Evolutionary conservation across 2,329 filamentous ascomycete genomes (phyloP).

Genomic region (Aplosporella prunicola): DNA sequence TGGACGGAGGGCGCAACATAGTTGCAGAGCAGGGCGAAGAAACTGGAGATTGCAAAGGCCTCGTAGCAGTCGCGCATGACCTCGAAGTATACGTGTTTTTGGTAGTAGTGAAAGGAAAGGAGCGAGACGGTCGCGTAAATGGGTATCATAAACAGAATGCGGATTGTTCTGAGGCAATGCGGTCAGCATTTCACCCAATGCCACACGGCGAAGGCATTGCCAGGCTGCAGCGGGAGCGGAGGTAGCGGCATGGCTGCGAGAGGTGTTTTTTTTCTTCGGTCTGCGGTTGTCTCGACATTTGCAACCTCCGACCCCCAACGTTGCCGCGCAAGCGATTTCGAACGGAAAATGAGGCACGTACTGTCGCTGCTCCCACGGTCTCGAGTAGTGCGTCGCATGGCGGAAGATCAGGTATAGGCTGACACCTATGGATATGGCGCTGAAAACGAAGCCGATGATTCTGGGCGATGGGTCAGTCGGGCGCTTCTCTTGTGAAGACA

Average conservation of each 20-base stretch:
- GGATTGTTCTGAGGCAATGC: conserved; percentile 56
- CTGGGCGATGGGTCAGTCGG: no score
- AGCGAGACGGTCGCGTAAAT: conserved; percentile 68
- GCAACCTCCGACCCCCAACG: no score
- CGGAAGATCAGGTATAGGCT: conserved; percentile 46
- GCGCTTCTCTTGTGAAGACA: no score
- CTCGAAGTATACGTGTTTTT: conserved; percentile 69
- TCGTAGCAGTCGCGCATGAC: conserved; percentile 80
- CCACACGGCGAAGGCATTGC: no score
- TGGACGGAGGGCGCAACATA: conserved; percentile 71
- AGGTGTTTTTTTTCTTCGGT: no score
- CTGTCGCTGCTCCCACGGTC: conserved; percentile 52
- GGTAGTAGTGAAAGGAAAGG: conserved; percentile 64
- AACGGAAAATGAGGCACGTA: no score
- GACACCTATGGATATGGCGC: conserved; percentile 40
- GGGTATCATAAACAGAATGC: conserved; percentile 81
- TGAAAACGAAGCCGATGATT: conserved; percentile 44
- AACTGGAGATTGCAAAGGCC: conserved; percentile 78
- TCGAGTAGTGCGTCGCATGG: conserved; percentile 52
- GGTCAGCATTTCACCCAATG: not conserved
- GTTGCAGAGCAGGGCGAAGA: conserved; percentile 74
- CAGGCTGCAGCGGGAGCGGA: not conserved
- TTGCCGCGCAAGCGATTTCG: no score
- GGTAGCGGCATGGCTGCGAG: no score
- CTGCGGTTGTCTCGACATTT: no score